Evolutionary conservation across 176 grass and related monocot species (phyloP).

Genomic region (Eragrostis curvula): DNA sequence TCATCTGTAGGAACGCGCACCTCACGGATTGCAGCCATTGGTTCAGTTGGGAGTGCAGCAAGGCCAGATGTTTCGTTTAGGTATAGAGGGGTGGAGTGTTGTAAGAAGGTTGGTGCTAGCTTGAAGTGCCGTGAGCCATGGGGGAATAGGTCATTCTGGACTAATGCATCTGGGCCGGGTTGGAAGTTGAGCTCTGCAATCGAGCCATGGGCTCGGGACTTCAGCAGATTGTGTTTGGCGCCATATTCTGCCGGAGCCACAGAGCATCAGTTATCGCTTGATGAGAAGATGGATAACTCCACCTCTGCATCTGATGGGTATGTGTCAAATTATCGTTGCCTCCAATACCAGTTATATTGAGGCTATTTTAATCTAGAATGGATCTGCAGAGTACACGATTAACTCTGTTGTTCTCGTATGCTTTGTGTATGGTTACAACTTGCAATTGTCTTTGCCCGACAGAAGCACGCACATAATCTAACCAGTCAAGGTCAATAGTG

Average conservation of each 20-base stretch:
- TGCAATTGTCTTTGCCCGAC: background rate
- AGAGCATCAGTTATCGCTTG: constrained; percentile 69
- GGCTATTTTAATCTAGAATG: background rate
- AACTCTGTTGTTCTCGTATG: background rate
- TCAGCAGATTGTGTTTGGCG: constrained; percentile 45
- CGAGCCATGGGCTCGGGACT: constrained; percentile 48
- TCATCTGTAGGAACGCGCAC: background rate
- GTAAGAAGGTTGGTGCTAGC: constrained; percentile 50
- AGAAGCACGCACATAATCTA: background rate
- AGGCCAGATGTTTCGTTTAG: constrained; percentile 56
- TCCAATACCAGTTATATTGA: background rate
- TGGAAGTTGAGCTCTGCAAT: constrained; percentile 55
- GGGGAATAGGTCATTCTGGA: constrained; percentile 63
- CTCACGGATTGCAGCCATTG: constrained; percentile 17
- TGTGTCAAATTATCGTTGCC: constrained; percentile 10
- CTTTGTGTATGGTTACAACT: background rate
- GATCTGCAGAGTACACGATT: background rate
- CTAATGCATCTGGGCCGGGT: constrained; percentile 21
- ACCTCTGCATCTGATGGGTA: constrained; percentile 62
- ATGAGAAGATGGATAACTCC: constrained; percentile 69
- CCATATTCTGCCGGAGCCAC: constrained; percentile 71
- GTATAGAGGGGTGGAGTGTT: constrained; percentile 61
- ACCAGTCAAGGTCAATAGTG: background rate
- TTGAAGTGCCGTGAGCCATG: constrained; percentile 55
- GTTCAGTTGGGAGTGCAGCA: background rate